A percentile compares a stretch with the other conserved stretches of the same genome.
phyloP scores from a whole-genome alignment of 108 stramenopile genomes.

The Pseudonitzschia multistriata region DNA sequence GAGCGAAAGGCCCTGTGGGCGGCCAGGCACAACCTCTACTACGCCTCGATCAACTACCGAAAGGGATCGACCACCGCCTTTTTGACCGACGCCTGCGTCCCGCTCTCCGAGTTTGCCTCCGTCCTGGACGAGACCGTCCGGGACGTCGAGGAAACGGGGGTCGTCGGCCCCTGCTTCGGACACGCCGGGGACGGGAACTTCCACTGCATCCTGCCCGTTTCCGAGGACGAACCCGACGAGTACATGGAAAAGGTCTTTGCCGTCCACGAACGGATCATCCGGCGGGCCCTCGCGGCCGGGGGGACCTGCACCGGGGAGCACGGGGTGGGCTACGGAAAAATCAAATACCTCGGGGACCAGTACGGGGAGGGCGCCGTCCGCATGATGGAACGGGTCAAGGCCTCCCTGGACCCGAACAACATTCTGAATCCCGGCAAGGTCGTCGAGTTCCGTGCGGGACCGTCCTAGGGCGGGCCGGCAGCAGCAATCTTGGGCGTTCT shows the following conservation, averaged over 20 bases:
- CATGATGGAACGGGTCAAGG: constrained; percentile 86
- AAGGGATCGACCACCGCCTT: constrained; percentile 57
- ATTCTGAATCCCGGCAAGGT: constrained; percentile 96
- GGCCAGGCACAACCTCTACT: constrained; percentile 83
- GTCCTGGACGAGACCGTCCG: constrained; percentile 66
- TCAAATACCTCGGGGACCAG: constrained; percentile 76
- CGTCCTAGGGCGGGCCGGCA: no score
- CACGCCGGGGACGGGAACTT: constrained; percentile 99
- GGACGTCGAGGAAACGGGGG: constrained; percentile 61
- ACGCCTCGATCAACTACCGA: constrained; percentile 68
- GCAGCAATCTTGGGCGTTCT: no score
- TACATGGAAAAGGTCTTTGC: constrained; percentile 61
- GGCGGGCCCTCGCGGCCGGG: constrained; percentile 66
- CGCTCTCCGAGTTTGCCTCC: constrained; percentile 82
- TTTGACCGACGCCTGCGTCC: constrained; percentile 94
- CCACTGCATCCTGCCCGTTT: constrained; percentile 85
- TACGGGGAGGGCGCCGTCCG: constrained; percentile 78
- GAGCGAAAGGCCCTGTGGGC: constrained; percentile 83
- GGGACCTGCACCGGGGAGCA: constrained; percentile 99
- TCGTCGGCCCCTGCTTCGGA: constrained; percentile 89
- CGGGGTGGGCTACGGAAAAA: constrained; percentile 93
- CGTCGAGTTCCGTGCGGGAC: constrained; percentile 16
- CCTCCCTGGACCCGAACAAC: constrained; percentile 83
- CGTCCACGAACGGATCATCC: constrained; percentile 65
- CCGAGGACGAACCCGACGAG: constrained; percentile 53